These are phyloP conservation scores for Beauveria rudraprayagi DNA, from an alignment of 2,329 filamentous ascomycete species.

Conservation along the genomic window DNA sequence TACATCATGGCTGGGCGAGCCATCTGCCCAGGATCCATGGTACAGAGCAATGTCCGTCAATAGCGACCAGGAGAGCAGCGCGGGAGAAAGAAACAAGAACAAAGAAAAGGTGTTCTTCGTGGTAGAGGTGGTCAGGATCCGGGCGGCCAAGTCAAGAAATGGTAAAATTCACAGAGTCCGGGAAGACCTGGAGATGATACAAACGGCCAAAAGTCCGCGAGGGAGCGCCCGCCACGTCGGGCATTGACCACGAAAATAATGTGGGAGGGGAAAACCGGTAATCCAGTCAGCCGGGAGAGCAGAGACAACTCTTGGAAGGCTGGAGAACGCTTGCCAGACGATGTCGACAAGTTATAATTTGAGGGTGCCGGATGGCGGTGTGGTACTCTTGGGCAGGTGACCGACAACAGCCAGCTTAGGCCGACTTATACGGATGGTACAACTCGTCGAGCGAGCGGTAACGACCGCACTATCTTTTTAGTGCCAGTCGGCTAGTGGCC, in stretches of 20 bases:
- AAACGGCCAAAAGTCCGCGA: constrained; percentile 5
- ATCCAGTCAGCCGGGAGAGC: neutral
- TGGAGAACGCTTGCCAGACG: neutral
- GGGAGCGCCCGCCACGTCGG: constrained; percentile 9
- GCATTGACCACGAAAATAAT: constrained; percentile 2
- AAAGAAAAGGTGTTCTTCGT: neutral
- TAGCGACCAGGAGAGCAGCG: neutral
- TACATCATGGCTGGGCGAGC: constrained; percentile 11
- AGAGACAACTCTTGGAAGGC: neutral
- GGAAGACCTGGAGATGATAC: neutral
- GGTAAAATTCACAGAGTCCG: neutral
- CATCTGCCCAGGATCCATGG: constrained; percentile 11
- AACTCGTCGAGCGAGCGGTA: constrained; percentile 9
- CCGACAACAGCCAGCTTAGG: constrained; percentile 9
- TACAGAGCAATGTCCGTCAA: neutral
- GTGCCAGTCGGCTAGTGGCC: constrained; percentile 9
- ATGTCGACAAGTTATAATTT: constrained; percentile 8
- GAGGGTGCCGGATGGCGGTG: constrained; percentile 11
- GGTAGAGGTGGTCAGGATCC: neutral
- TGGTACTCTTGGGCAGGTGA: constrained; percentile 10
- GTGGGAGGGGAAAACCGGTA: neutral
- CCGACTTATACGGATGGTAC: constrained; percentile 13
- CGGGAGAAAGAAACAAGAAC: neutral
- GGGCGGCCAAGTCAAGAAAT: neutral
- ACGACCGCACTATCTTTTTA: constrained; percentile 12